Conservation (phyloP, 2,329 filamentous ascomycete species). For the Hypoxylon sp. region DNA sequence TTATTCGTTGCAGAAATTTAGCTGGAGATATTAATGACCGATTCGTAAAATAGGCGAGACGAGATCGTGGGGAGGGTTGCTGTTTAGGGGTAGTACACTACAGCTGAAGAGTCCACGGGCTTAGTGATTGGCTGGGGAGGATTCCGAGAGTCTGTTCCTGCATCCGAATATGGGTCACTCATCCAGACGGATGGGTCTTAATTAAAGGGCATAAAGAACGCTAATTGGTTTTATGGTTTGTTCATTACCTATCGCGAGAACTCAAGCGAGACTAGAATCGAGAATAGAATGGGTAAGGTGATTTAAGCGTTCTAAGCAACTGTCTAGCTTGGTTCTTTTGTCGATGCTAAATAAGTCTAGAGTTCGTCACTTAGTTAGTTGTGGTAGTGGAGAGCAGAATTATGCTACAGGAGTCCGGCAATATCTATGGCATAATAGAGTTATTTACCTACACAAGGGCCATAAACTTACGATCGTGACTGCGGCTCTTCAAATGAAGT, state of each 20-base stretch:
- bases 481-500: slow-evolving; percentile 22
- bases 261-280: slow-evolving; percentile 13
- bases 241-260: slow-evolving; percentile 1
- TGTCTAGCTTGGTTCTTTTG: slow-evolving; percentile 14
- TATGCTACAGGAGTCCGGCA: too few relatives aligned
- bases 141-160: slow-evolving; percentile 24
- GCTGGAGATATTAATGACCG: slow-evolving; percentile 8
- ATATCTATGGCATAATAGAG: too few relatives aligned
- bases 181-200: slow-evolving; percentile 6
- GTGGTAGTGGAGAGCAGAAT: slow-evolving; percentile 5
- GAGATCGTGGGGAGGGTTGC: slow-evolving; percentile 22
- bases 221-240: neutral
- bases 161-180: slow-evolving; percentile 13
- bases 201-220: neutral
- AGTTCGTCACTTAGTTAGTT: too few relatives aligned
- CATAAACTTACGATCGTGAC: slow-evolving; percentile 7
- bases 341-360: slow-evolving; percentile 1
- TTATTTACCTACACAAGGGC: too few relatives aligned
- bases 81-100: slow-evolving; percentile 15
- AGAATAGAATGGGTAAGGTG: slow-evolving; percentile 14
- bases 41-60: slow-evolving; percentile 26
- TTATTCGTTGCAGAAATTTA: slow-evolving; percentile 3
- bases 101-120: slow-evolving; percentile 17
- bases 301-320: neutral
- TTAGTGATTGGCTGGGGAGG: slow-evolving; percentile 21